These are phyloP conservation scores for Maudiozyma humilis DNA, from an alignment of 1,139 yeast genomes.

Conservation along the genomic window DNA sequence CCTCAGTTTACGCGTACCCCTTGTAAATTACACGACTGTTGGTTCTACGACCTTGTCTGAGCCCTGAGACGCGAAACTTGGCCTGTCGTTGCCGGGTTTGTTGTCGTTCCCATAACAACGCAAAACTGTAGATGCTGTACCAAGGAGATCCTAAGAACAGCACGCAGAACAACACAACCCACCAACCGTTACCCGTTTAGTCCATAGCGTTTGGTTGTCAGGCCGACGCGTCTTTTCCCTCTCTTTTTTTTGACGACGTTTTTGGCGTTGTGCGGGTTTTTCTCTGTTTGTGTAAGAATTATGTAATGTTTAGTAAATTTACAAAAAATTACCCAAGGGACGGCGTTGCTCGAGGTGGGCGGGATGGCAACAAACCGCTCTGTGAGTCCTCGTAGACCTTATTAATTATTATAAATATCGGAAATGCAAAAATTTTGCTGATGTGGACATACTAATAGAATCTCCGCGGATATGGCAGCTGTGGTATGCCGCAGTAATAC, in stretches of 20 bases:
- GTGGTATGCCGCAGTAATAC: too few relatives aligned
- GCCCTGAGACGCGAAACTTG: not conserved
- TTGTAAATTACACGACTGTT: not conserved
- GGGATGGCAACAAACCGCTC: too few relatives aligned
- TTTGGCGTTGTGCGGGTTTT: slow-evolving; percentile 1
- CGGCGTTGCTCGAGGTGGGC: too few relatives aligned
- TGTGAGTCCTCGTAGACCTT: too few relatives aligned
- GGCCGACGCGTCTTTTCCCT: slow-evolving; percentile 2
- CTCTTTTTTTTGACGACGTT: not conserved
- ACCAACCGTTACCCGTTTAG: not conserved
- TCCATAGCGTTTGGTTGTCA: not conserved
- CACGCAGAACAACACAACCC: too few relatives aligned
- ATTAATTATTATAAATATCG: too few relatives aligned
- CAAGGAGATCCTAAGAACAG: slow-evolving; percentile 2
- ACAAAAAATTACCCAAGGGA: not conserved
- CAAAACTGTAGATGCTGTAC: too few relatives aligned
- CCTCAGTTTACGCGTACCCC: not conserved
- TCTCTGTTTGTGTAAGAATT: not conserved
- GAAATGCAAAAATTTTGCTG: too few relatives aligned
- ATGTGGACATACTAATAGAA: too few relatives aligned
- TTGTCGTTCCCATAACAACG: slow-evolving; percentile 1
- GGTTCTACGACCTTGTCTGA: not conserved
- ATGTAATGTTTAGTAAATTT: slow-evolving; percentile 3
- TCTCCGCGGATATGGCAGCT: too few relatives aligned
- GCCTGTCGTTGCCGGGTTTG: too few relatives aligned